These are phyloP conservation scores for Pinus tabuliformis DNA, from an alignment of 75 land plant species.

Conservation along the genomic window DNA sequence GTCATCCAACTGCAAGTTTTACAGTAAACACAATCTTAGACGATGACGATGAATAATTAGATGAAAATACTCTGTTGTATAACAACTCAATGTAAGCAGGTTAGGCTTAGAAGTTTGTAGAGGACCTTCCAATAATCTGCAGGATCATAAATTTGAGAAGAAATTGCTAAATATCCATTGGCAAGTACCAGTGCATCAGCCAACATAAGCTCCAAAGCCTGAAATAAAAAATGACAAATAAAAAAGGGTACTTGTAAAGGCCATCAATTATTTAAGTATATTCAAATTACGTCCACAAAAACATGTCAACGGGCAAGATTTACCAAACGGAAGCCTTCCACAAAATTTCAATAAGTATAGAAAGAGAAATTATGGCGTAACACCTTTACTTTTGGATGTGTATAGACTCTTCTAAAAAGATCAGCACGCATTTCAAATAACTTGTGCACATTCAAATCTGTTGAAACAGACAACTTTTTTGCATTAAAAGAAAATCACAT, in stretches of 20 bases:
- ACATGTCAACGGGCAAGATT: neutral
- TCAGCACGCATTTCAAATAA: constrained; percentile 89
- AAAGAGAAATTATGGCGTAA: neutral
- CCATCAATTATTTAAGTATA: neutral
- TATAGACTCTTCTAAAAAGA: constrained; percentile 79
- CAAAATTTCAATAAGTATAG: neutral
- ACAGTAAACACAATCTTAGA: neutral
- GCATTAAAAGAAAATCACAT: constrained; percentile 5
- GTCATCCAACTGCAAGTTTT: constrained; percentile 76
- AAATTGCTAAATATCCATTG: constrained; percentile 64
- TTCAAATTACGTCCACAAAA: neutral
- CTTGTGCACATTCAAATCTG: constrained; percentile 74
- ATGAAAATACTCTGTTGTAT: neutral
- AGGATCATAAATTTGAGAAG: constrained; percentile 56
- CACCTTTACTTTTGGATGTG: constrained; percentile 98
- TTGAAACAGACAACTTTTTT: neutral
- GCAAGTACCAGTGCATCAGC: constrained; percentile 87
- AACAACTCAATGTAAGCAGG: neutral
- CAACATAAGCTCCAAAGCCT: constrained; percentile 98
- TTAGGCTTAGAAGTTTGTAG: neutral
- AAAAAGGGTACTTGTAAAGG: neutral
- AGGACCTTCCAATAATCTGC: constrained; percentile 89
- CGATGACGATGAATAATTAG: neutral
- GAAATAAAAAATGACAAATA: neutral
- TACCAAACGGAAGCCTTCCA: neutral